phyloP scores from a whole-genome alignment of 1,284 basidiomycete genomes.

The Ceratorhiza oryzae-sativae region DNA sequence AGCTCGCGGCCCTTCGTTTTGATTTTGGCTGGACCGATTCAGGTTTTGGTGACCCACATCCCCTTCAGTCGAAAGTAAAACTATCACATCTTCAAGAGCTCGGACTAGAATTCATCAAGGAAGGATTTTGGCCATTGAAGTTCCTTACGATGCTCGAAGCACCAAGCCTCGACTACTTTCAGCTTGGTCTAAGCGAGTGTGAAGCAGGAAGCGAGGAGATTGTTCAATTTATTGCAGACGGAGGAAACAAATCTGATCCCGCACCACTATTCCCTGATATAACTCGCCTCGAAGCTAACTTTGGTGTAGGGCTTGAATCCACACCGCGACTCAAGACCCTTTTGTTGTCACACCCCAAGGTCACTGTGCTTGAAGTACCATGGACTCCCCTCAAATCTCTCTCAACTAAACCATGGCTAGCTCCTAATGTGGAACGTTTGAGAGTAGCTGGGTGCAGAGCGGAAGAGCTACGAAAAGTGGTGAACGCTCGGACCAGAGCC shows the following conservation, averaged over 20 bases:
- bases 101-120: background rate
- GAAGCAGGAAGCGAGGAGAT: background rate
- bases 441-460: background rate
- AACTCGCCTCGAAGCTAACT: background rate
- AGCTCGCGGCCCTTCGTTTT: background rate
- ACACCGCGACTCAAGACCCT: background rate
- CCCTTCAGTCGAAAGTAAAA: background rate
- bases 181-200: background rate
- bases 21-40: background rate
- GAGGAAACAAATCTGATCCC: background rate
- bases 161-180: slow-evolving; percentile 4
- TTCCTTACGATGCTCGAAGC: slow-evolving; percentile 12
- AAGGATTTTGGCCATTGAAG: background rate
- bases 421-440: background rate
- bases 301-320: background rate
- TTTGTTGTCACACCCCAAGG: background rate
- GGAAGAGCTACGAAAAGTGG: background rate
- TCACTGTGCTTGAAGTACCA: background rate
- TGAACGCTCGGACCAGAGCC: background rate
- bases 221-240: background rate
- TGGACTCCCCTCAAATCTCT: background rate
- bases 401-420: background rate
- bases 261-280: background rate
- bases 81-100: slow-evolving; percentile 1
- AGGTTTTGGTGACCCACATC: background rate